These are phyloP conservation scores for Citrus sp. DNA, from an alignment of 345 rosid species.

Conservation along the genomic window DNA sequence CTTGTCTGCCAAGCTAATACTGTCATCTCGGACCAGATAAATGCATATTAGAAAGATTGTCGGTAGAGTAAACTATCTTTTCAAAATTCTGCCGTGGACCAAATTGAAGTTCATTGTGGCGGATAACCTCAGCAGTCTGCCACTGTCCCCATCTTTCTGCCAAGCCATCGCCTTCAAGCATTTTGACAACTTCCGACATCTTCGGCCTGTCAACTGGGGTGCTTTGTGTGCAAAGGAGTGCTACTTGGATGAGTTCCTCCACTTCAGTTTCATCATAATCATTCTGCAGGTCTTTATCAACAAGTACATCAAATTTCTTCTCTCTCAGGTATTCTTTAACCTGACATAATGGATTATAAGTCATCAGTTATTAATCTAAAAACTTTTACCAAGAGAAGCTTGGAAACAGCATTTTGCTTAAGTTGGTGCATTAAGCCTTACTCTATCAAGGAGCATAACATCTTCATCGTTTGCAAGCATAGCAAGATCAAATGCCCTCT, in stretches of 20 bases:
- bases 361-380: not conserved
- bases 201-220: slow-evolving; percentile 5
- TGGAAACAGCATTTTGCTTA: not conserved
- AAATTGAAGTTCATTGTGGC: slow-evolving; percentile 24
- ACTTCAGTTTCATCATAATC: slow-evolving; percentile 13
- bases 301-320: slow-evolving; percentile 10
- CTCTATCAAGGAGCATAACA: slow-evolving; percentile 28
- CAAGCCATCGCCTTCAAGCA: slow-evolving; percentile 19
- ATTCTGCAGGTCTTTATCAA: slow-evolving; percentile 11
- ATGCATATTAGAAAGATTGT: slow-evolving; percentile 27
- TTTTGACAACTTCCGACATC: slow-evolving; percentile 16
- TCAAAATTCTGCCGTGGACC: slow-evolving; percentile 19
- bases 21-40: slow-evolving; percentile 40
- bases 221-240: slow-evolving; percentile 11
- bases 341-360: not conserved
- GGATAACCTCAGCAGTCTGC: slow-evolving; percentile 25
- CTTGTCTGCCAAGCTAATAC: not conserved
- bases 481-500: slow-evolving; percentile 19
- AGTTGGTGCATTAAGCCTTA: not conserved
- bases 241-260: slow-evolving; percentile 15
- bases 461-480: slow-evolving; percentile 17
- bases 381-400: not conserved
- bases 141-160: slow-evolving; percentile 13
- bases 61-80: slow-evolving; percentile 30
- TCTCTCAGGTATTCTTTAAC: slow-evolving; percentile 9